phyloP scores from a whole-genome alignment of 768 basidiomycete species.

The Peribolospora baueri region DNA sequence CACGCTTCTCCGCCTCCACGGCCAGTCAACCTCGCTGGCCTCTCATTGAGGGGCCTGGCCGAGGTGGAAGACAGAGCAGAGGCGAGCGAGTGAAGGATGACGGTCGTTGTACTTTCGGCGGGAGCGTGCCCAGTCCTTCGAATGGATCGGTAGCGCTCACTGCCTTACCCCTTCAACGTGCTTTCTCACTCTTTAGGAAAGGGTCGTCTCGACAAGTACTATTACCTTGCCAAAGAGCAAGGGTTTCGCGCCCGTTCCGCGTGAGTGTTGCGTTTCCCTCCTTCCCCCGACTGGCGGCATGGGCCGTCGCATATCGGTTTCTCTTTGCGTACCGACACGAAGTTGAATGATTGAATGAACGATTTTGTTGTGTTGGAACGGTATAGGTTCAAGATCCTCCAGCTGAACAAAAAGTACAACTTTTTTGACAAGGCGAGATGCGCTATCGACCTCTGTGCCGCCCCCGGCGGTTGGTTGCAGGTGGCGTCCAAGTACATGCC shows the following conservation, averaged over 20 bases:
- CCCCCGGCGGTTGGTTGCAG: conserved; percentile 96
- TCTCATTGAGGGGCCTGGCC: too few relatives aligned
- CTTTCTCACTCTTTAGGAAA: conserved; percentile 29
- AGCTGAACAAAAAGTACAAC: conserved; percentile 90
- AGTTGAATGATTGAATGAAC: neutral
- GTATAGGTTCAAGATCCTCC: conserved; percentile 64
- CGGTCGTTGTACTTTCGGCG: too few relatives aligned
- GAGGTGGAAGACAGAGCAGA: too few relatives aligned
- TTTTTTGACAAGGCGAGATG: conserved; percentile 68
- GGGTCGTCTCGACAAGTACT: conserved; percentile 88
- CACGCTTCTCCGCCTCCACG: too few relatives aligned
- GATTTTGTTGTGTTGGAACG: conserved; percentile 6
- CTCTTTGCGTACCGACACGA: neutral
- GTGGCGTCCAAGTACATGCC: conserved; percentile 98
- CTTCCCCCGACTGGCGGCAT: neutral
- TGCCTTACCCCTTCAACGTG: neutral
- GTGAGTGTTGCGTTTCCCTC: neutral
- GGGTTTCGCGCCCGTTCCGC: conserved; percentile 98
- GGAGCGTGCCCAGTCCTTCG: too few relatives aligned
- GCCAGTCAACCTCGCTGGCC: too few relatives aligned
- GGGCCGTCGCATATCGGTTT: neutral
- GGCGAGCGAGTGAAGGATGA: too few relatives aligned
- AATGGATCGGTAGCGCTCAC: too few relatives aligned
- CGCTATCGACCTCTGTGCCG: conserved; percentile 92
- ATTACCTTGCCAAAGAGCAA: conserved; percentile 94